Percentiles rank a stretch among this genome's conserved stretches.
Evolutionary conservation across 2,329 filamentous ascomycete species (phyloP).

Genomic region (Nectriaceae sp.): DNA sequence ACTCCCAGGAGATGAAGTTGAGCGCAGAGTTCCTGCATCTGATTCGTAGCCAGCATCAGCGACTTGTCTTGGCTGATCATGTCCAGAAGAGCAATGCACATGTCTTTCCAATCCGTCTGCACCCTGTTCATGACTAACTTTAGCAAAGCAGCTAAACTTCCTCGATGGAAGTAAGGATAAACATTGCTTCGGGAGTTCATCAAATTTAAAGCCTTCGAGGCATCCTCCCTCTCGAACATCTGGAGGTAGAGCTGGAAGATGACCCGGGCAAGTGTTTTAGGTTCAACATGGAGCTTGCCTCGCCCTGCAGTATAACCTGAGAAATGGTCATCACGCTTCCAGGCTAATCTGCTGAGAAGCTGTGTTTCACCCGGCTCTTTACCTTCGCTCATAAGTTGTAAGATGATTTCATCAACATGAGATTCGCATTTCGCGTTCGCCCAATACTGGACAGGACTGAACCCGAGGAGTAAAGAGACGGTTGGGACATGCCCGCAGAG

Average conservation of each 20-base stretch:
- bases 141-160: conserved; percentile 42
- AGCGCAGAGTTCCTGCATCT: conserved; percentile 36
- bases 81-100: conserved; percentile 32
- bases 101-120: conserved; percentile 35
- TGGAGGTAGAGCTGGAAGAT: conserved; percentile 44
- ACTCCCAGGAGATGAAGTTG: conserved; percentile 40
- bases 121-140: conserved; percentile 37
- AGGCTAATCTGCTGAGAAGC: conserved; percentile 34
- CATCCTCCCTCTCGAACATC: conserved; percentile 47
- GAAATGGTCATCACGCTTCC: conserved; percentile 39
- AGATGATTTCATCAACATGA: conserved; percentile 40
- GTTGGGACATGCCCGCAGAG: conserved; percentile 50
- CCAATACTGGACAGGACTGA: conserved; percentile 52
- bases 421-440: conserved; percentile 48
- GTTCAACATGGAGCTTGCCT: conserved; percentile 34
- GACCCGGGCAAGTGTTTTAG: conserved; percentile 38
- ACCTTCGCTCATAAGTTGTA: conserved; percentile 21
- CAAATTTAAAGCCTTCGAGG: conserved; percentile 13
- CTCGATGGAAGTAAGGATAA: conserved; percentile 38
- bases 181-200: conserved; percentile 8
- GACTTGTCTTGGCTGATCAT: conserved; percentile 33
- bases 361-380: conserved; percentile 19
- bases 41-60: conserved; percentile 31
- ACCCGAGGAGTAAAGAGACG: conserved; percentile 51
- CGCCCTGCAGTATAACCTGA: conserved; percentile 21